A percentile compares a stretch with the other conserved stretches of the same genome.
phyloP scores from a whole-genome alignment of 78 protist genomes.

The Dictyostelium intermedium region DNA sequence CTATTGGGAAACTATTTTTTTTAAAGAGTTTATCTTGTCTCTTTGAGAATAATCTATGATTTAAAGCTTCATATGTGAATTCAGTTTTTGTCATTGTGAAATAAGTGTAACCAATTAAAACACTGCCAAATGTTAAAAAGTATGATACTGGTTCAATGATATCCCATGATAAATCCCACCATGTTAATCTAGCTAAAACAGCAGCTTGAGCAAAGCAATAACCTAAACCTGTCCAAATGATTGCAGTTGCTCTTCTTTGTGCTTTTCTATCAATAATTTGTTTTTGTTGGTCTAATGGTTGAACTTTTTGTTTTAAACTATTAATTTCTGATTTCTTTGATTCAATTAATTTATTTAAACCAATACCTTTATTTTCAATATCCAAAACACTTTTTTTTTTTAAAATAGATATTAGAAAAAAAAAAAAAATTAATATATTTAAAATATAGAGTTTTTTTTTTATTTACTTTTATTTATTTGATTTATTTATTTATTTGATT shows the following conservation, averaged over 20 bases:
- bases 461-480: no score
- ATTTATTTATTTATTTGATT: no score
- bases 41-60: slow-evolving; percentile 20
- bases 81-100: slow-evolving; percentile 76
- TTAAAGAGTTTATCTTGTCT: slow-evolving; percentile 39
- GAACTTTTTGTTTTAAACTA: neutral
- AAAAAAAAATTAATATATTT: neutral
- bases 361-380: slow-evolving; percentile 78
- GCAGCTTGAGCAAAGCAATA: slow-evolving; percentile 56
- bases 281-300: slow-evolving; percentile 27
- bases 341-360: slow-evolving; percentile 44
- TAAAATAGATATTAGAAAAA: neutral
- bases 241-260: slow-evolving; percentile 12
- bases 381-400: slow-evolving; percentile 31
- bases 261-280: slow-evolving; percentile 33
- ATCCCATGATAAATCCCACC: slow-evolving; percentile 70
- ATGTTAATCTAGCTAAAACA: slow-evolving; percentile 55
- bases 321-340: slow-evolving; percentile 25
- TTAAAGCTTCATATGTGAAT: slow-evolving; percentile 67
- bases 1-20: slow-evolving; percentile 36
- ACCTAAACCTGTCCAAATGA: slow-evolving; percentile 67
- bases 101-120: slow-evolving; percentile 54
- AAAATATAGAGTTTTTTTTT: no score
- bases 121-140: slow-evolving; percentile 59
- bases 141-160: slow-evolving; percentile 79